phyloP scores from a whole-genome alignment of 371 early-diverging fungal species.

The Mucor velutinosus region DNA sequence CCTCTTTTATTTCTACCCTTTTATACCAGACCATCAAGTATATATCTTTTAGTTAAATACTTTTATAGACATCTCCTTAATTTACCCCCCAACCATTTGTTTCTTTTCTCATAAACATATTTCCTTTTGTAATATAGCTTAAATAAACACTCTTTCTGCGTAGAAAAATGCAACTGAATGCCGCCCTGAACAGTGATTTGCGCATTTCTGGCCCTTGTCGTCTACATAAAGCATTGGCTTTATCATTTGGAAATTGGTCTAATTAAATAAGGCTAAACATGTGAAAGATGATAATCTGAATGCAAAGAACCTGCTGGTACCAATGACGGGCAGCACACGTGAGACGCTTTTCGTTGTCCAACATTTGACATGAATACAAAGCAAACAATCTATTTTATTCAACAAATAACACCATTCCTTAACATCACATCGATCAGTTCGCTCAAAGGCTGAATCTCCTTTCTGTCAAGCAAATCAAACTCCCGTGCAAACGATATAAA shows the following conservation, averaged over 20 bases:
- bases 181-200: no score
- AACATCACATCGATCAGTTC: conserved; percentile 67
- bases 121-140: not conserved
- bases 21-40: not conserved
- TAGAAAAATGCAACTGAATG: not conserved
- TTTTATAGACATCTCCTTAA: conserved; percentile 3
- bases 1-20: not conserved
- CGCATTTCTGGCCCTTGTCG: no score
- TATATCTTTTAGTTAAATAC: not conserved
- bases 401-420: conserved; percentile 22
- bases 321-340: no score
- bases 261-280: no score
- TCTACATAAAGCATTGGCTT: no score
- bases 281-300: no score
- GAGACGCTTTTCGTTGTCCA: no score
- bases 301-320: no score
- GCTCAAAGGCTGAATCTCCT: conserved; percentile 82
- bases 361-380: no score
- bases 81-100: not conserved
- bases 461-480: conserved; percentile 93
- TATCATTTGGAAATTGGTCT: no score
- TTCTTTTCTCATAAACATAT: not conserved
- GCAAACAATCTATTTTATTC: conserved; percentile 3
- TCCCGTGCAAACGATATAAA: conserved; percentile 90
- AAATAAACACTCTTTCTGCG: not conserved